Conservation (phyloP, 352 stramenopile species). For the Phytophthora megakarya region DNA sequence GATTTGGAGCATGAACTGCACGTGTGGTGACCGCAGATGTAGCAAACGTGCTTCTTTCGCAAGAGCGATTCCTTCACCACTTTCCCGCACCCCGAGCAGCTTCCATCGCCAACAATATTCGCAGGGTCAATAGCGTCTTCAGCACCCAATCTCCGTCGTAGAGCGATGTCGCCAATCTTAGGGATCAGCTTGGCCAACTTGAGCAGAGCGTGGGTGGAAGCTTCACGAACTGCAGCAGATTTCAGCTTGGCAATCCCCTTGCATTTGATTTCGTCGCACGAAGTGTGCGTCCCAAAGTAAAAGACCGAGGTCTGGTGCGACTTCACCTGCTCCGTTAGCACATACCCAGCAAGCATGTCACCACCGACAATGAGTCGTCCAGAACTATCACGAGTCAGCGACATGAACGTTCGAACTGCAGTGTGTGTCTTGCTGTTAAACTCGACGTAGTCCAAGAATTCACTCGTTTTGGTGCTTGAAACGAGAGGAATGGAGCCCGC, state of each 20-base stretch:
- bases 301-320: constrained; percentile 40
- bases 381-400: constrained; percentile 23
- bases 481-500: constrained; percentile 31
- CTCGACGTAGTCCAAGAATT: constrained; percentile 41
- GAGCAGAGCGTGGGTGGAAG: constrained; percentile 28
- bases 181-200: constrained; percentile 40
- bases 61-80: constrained; percentile 37
- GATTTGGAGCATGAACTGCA: constrained; percentile 43
- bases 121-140: constrained; percentile 23
- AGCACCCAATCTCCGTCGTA: constrained; percentile 35
- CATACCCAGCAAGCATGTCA: constrained; percentile 33
- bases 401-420: constrained; percentile 34
- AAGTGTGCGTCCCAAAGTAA: constrained; percentile 35
- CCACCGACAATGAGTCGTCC: constrained; percentile 34
- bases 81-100: constrained; percentile 39
- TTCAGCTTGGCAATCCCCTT: constrained; percentile 30
- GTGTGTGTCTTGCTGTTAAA: constrained; percentile 32
- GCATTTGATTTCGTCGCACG: constrained; percentile 3
- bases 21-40: constrained; percentile 44
- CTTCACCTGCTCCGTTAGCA: constrained; percentile 28
- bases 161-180: constrained; percentile 39
- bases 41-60: constrained; percentile 44
- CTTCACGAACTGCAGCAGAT: constrained; percentile 21
- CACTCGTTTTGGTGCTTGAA: constrained; percentile 37
- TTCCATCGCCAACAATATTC: constrained; percentile 19